phyloP scores from a whole-genome alignment of 2,329 filamentous ascomycete genomes.

The Fusarium secorum region DNA sequence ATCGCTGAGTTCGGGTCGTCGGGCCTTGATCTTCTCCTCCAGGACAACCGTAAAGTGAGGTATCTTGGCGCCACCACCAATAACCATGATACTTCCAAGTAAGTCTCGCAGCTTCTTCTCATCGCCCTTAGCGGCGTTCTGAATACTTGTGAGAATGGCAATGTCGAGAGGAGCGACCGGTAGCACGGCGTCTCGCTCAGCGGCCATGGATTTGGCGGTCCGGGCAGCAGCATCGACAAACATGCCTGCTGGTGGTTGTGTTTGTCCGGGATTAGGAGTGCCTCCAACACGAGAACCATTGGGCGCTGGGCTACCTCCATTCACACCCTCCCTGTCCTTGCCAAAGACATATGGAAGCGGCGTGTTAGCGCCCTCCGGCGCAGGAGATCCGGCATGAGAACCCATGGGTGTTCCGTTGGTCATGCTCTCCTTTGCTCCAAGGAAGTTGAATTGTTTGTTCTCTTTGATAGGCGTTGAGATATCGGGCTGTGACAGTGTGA shows the following conservation, averaged over 20 bases:
- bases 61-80: conserved; percentile 84
- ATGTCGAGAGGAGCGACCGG: conserved; percentile 85
- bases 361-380: conserved; percentile 77
- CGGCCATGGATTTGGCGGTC: conserved; percentile 62
- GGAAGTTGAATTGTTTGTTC: conserved; percentile 72
- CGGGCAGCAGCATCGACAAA: conserved; percentile 62
- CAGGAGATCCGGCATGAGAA: conserved; percentile 87
- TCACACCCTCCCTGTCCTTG: conserved; percentile 52
- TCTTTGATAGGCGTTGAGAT: conserved; percentile 69
- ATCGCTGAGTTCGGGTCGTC: conserved; percentile 67
- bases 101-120: conserved; percentile 94
- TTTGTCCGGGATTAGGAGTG: conserved; percentile 51
- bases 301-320: conserved; percentile 62
- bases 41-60: conserved; percentile 82
- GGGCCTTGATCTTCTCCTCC: conserved; percentile 79
- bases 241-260: conserved; percentile 53
- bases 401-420: conserved; percentile 81
- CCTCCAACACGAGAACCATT: conserved; percentile 60
- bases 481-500: conserved; percentile 53
- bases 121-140: conserved; percentile 85
- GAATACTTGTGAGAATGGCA: conserved; percentile 88
- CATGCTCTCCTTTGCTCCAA: conserved; percentile 68
- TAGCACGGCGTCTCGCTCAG: conserved; percentile 80
- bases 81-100: conserved; percentile 87
- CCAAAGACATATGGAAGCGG: conserved; percentile 67